Conservation (phyloP, 2,329 filamentous ascomycete species). For the Aspergillus flavus region DNA sequence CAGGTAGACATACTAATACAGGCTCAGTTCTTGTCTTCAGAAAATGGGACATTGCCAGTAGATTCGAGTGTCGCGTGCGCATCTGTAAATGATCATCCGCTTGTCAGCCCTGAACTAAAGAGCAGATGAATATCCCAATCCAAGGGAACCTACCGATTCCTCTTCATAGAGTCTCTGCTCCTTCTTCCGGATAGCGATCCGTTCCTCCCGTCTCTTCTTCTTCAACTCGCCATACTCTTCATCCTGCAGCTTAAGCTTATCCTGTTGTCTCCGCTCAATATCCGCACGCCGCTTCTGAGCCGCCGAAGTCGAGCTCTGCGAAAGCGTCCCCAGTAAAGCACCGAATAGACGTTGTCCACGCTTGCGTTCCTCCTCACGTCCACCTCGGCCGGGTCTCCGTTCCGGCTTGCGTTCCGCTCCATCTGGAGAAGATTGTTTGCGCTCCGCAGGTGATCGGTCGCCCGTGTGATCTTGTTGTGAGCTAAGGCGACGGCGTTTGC, state of each 20-base stretch:
- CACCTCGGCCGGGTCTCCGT: constrained; percentile 31
- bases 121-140: constrained; percentile 13
- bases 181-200: constrained; percentile 62
- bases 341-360: constrained; percentile 86
- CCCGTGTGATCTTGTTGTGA: constrained; percentile 30
- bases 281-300: constrained; percentile 71
- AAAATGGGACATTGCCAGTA: constrained; percentile 71
- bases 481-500: constrained; percentile 58
- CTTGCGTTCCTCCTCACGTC: constrained; percentile 74
- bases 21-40: constrained; percentile 73
- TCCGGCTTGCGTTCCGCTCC: constrained; percentile 19
- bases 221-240: constrained; percentile 70
- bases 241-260: constrained; percentile 75
- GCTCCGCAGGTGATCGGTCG: constrained; percentile 24
- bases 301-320: constrained; percentile 67
- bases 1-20: constrained; percentile 63
- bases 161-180: constrained; percentile 78
- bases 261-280: constrained; percentile 80
- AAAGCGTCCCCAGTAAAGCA: constrained; percentile 74
- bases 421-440: constrained; percentile 28
- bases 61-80: constrained; percentile 71
- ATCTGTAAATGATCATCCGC: constrained; percentile 57
- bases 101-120: constrained; percentile 14
- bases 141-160: constrained; percentile 64
- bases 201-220: constrained; percentile 65